A percentile compares a stretch with the other conserved stretches of the same genome.
Conservation (phyloP, 2,329 filamentous ascomycete species). For the Hypoxylon sp. region DNA sequence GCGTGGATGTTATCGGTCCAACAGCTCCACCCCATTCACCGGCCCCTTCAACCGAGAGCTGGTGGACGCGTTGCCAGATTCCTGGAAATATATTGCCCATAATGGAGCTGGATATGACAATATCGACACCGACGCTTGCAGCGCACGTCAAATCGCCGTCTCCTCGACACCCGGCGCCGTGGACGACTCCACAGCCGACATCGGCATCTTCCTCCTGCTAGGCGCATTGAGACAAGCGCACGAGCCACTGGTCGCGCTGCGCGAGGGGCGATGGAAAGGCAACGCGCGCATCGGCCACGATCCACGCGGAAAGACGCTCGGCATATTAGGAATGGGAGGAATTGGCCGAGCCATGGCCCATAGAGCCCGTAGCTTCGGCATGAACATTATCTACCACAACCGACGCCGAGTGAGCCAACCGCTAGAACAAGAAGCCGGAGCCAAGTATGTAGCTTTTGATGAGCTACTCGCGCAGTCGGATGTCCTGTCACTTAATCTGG, state of each 20-base stretch:
- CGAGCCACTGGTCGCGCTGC: constrained; percentile 55
- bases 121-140: constrained; percentile 63
- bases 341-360: constrained; percentile 61
- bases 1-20: constrained; percentile 43
- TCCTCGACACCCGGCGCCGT: constrained; percentile 47
- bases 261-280: constrained; percentile 55
- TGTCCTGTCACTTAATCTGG: constrained; percentile 63
- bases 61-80: constrained; percentile 53
- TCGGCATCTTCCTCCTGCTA: constrained; percentile 60
- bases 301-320: constrained; percentile 60
- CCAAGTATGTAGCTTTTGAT: constrained; percentile 64
- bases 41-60: constrained; percentile 56
- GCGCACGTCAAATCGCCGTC: constrained; percentile 44
- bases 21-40: constrained; percentile 38
- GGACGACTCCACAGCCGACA: constrained; percentile 60
- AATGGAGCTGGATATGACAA: constrained; percentile 69
- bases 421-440: constrained; percentile 53
- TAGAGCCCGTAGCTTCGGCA: constrained; percentile 61
- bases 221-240: constrained; percentile 60
- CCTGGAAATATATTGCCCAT: constrained; percentile 60
- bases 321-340: constrained; percentile 68
- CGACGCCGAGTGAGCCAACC: constrained; percentile 47
- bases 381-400: constrained; percentile 68
- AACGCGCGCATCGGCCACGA: constrained; percentile 59
- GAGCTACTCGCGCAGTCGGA: constrained; percentile 62